Evolutionary conservation across 1,284 basidiomycete genomes (phyloP).

Genomic region (Phylloboletellus chloephorus): DNA sequence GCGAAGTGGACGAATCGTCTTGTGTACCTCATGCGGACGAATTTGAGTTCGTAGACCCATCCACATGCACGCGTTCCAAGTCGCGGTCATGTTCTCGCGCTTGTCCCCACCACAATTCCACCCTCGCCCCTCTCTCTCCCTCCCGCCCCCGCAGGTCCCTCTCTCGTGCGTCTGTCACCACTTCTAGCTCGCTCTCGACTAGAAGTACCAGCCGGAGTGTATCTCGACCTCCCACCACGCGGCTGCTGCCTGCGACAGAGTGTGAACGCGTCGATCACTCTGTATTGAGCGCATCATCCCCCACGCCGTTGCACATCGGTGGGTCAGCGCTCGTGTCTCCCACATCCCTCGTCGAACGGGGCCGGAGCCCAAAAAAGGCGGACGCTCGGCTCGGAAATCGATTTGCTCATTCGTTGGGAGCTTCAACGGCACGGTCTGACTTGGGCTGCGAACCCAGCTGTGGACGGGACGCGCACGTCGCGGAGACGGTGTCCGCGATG

Average conservation of each 20-base stretch:
- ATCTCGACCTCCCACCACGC: slow-evolving; percentile 21
- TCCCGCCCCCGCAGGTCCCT: slow-evolving; percentile 35
- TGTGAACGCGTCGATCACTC: slow-evolving; percentile 16
- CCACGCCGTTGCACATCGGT: slow-evolving; percentile 24
- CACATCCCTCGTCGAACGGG: slow-evolving; percentile 32
- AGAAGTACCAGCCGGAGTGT: slow-evolving; percentile 31
- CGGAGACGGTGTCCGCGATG: too few relatives aligned
- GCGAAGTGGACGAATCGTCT: slow-evolving; percentile 35
- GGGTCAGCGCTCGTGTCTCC: slow-evolving; percentile 32
- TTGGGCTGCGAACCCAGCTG: slow-evolving; percentile 15
- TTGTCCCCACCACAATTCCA: slow-evolving; percentile 2
- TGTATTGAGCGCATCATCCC: slow-evolving; percentile 16
- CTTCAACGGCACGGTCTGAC: slow-evolving; percentile 27
- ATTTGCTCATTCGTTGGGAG: slow-evolving; percentile 23
- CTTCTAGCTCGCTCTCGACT: slow-evolving; percentile 32
- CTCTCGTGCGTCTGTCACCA: slow-evolving; percentile 38
- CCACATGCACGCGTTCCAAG: slow-evolving; percentile 10
- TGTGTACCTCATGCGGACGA: slow-evolving; percentile 28
- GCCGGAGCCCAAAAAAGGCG: slow-evolving; percentile 35
- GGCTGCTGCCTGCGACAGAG: slow-evolving; percentile 18
- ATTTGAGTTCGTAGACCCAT: slow-evolving; percentile 23
- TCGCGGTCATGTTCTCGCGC: slow-evolving; percentile 19
- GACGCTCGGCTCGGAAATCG: slow-evolving; percentile 35
- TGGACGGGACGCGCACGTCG: too few relatives aligned
- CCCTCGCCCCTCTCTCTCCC: slow-evolving; percentile 3